Base-by-base conservation (phyloP, 2,329 filamentous ascomycete species). In the Blumeriella jaapii region DNA sequence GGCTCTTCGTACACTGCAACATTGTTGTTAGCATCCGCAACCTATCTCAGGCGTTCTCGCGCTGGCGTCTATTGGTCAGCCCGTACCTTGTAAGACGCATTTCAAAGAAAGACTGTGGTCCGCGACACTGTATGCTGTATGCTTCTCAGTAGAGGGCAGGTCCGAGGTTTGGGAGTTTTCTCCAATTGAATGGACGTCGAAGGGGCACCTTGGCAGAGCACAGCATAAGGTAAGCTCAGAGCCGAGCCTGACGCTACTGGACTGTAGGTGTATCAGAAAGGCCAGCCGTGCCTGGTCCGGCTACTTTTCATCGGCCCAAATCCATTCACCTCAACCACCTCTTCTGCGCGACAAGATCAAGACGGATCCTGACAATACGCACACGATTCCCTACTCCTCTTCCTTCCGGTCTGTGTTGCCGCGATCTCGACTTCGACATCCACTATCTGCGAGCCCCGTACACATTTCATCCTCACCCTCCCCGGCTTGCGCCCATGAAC, bases 11-110 rank as follows among this genome's bases (percentile, higher is more conserved):
- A 55, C 40, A 42, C 54, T 56, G 34, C 18, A 27, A 15, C 24
- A 20, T 13, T 18, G 36, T 32, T 29, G 28, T 51, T 36, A 53
- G 44, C 23, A 17, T 31, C 35, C 27, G 16, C 11, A 22, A 25
- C 6, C 2, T 4, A 12, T 13, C 15, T 24, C 14, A 33, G 1
- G 3, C 17, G 6, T n/a, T 9, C 9, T 13, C 23, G 15, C 15
- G 15, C 24, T 5, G 11, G 22, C 23, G n/a, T 26, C 31, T 40
- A 44, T 40, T 44, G 35, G 35, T 16, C 14, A 7, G n/a, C 40
- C 12, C 47, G 23, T 43, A 56, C 54, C 41, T 47, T 46, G 54
- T 54, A 33, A 45, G 38, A 46, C 45, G 51, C 54, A 57, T 57
- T 29, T 46, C 51, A n/a, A n/a, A n/a, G 44, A 47, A 31, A 13